Evolutionary conservation across 768 basidiomycete species (phyloP), one percentile per base, ranked within the genome.

Genomic region (Psilocybe sp.): DNA sequence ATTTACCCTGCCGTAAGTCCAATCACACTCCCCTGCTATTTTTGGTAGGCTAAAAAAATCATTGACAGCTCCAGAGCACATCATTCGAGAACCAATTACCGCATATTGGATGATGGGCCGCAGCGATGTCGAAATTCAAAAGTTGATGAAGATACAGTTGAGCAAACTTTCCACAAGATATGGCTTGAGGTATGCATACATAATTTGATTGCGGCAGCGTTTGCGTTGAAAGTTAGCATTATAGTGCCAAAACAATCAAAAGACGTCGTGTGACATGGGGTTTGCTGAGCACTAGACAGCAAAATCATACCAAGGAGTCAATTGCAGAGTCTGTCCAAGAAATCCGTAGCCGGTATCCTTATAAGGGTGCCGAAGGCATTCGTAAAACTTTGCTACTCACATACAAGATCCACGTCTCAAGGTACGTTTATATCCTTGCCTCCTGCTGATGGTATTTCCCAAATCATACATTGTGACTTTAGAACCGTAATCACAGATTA

Each of bases 331-430:
- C 52, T 0, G 57, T 69, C 39, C 1, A 34, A 1, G 51, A 47
- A 8, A 40, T 68, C 3, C 49, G 59, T 2, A 40, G 45, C 13
- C 57, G 41, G 3, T 68, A 57, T 47, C 68, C 67, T 4, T 54
- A 55, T 12, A 61, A 58, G 7, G 69, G 69, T 1, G 56, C 56
- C 4, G 48, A 55, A 14, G 64, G 65, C 10, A 63, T 69, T 47
- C 45, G 46, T 0, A 43, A 19, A 16, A 42, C 60, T 0, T 38
- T 70, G 2, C 60, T 61, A 34, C 59, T 61, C 31, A 61, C 68
- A 32, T 39, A 56, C 0, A 48, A 55, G 4, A 63, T 68, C 55
- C 40, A 23, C 15, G 64, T 70, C 36, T 18, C 61, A 0, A 31
- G 55, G 67, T 67, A 44, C 40, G 53, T 33, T 46, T 20, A 18